Percentiles rank a stretch among this genome's conserved stretches.
phyloP scores from a whole-genome alignment of 148 eudicot species.

The Camellia japonica region DNA sequence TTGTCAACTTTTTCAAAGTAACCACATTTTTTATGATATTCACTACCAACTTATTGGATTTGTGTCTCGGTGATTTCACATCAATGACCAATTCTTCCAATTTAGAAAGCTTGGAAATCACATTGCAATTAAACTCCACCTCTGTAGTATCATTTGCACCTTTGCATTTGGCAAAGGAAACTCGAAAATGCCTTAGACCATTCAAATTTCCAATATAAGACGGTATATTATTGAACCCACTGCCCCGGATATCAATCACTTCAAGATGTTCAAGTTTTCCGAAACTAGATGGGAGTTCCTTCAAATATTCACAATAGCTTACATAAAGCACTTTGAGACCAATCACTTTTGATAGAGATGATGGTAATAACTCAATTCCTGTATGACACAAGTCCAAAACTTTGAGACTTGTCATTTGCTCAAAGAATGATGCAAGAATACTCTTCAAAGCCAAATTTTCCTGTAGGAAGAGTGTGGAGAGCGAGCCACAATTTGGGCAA shows the following conservation, averaged over 20 bases:
- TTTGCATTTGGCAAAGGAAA: slow-evolving; percentile 7
- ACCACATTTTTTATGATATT: slow-evolving; percentile 1
- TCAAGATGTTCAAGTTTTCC: slow-evolving; percentile 13
- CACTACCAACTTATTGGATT: not conserved
- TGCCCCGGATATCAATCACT: slow-evolving; percentile 23
- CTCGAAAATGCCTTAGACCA: slow-evolving; percentile 12
- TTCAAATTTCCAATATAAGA: not conserved
- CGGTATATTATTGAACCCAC: slow-evolving; percentile 13
- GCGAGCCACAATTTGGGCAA: not conserved
- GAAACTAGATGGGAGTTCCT: not conserved
- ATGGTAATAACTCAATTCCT: slow-evolving; percentile 13
- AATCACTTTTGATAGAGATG: not conserved
- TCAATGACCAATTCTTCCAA: slow-evolving; percentile 18
- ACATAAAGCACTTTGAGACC: slow-evolving; percentile 14
- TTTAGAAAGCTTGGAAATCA: slow-evolving; percentile 2
- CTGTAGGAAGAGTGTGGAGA: slow-evolving; percentile 22
- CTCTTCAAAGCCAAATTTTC: not conserved
- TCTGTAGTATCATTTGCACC: not conserved
- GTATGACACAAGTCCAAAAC: slow-evolving; percentile 17
- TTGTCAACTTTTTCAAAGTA: no score
- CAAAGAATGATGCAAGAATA: slow-evolving; percentile 14
- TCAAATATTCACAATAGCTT: not conserved
- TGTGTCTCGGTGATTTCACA: not conserved
- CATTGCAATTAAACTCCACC: not conserved
- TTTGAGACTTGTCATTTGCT: slow-evolving; percentile 11